A percentile compares a stretch with the other conserved stretches of the same genome.
phyloP scores from a whole-genome alignment of 257 asterid species.

The Primulina huaijiensis region DNA sequence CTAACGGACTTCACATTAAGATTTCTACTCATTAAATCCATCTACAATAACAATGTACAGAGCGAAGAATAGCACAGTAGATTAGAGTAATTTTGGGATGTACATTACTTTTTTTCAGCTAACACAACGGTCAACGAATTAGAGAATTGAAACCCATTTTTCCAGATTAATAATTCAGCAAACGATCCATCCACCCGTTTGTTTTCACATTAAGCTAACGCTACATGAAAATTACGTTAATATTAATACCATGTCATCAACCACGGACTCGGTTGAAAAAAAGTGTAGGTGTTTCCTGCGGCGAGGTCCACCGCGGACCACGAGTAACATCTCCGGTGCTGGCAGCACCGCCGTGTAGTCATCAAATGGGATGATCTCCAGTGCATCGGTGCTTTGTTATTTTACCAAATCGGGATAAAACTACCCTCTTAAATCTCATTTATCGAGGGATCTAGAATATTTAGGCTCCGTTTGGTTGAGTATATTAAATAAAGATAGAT shows the following conservation, averaged over 20 bases:
- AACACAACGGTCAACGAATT: slow-evolving; percentile 29
- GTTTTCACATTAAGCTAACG: not conserved
- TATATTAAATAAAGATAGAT: too few relatives aligned
- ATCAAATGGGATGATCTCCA: not conserved
- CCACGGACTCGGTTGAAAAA: slow-evolving; percentile 2
- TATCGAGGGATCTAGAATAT: not conserved
- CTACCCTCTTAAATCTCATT: not conserved
- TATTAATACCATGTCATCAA: not conserved
- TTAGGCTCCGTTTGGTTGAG: too few relatives aligned
- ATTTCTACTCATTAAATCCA: slow-evolving; percentile 56
- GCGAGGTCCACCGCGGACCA: slow-evolving; percentile 10
- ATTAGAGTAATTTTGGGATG: slow-evolving; percentile 40
- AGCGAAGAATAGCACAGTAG: slow-evolving; percentile 25
- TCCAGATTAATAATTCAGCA: slow-evolving; percentile 15
- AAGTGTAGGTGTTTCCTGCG: slow-evolving; percentile 8
- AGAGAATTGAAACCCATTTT: slow-evolving; percentile 30
- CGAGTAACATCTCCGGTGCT: not conserved
- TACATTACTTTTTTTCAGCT: slow-evolving; percentile 38
- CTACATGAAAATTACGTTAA: not conserved
- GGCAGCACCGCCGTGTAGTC: slow-evolving; percentile 13
- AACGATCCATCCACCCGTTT: not conserved
- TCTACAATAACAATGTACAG: slow-evolving; percentile 34
- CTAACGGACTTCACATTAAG: slow-evolving; percentile 77
- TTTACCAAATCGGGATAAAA: not conserved
- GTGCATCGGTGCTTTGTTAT: not conserved